Base-by-base conservation (phyloP, 805 yeast genomes). In the Kodamaea sagamina region DNA sequence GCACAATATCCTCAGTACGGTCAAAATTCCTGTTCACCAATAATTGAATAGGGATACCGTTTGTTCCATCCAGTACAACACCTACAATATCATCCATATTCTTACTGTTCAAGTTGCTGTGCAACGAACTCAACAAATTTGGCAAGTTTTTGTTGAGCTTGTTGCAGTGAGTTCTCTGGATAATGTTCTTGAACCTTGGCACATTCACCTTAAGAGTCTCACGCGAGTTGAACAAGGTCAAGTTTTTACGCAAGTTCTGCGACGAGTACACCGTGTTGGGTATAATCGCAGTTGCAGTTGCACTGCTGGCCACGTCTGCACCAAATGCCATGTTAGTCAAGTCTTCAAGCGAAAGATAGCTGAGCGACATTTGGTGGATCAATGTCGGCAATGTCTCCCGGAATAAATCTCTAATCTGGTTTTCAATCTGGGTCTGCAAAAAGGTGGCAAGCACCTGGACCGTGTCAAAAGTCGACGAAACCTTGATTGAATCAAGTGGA, bases 321-420 rank as follows among this genome's bases (percentile, higher is more conserved):
- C 19, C 34, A 29, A 29, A 29, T 6, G 34, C 15, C 34, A 29
- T 13, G 34, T 29, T 38, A 9, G 28, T 35, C 34, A 42, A 36
- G 27, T 42, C 45, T 12, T 55, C 52, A 32, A 51, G 44, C 12
- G 52, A 47, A 39, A 58, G 52, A 47, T 68, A 89, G 51, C 77
- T 79, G 54, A 85, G 79, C 26, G 89, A 81, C 44, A 87, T 74
- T 53, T 84, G 79, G 63, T 89, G 90, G 41, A 89, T 72, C 36
- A 88, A 79, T 8, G 88, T 80, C 2, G 96, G 96, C 42, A 89
- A 72, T 41, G 88, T 84, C 58, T 89, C 96, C 47, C 93, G 72
- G 64, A 89, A 89, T 48, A 89, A 68, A 40, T 84, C 87, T 41
- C 95, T 68, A 25, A 89, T 82, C 59, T 86, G 93, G 42, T 72